Evolutionary conservation across 352 stramenopile species (phyloP), one percentile per base, ranked within the genome.

Genomic region (Globisporangium spinosum): DNA sequence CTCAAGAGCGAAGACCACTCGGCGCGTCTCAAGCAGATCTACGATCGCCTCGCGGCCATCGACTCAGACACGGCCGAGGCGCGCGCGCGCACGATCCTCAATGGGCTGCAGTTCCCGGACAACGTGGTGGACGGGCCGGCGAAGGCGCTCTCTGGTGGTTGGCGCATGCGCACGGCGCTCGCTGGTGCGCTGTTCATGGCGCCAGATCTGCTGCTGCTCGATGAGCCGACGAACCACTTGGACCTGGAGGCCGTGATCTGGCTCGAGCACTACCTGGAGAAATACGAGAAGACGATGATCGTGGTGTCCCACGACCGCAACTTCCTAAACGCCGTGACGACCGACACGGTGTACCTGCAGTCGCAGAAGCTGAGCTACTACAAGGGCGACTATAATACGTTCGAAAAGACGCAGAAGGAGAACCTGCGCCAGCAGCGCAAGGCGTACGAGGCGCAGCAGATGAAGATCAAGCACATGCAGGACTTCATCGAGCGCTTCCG

Each of bases 401-500:
- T 98, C 70, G 94, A 98, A 60, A 90, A 91, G 71, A 97, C 93
- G 55, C 79, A 90, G 68, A 91, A 97, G 62, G 96, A 99, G 75
- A 94, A 97, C 63, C 62, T 97, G 51, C 95, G 96, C 57, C 97
- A 98, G 72, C 87, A 97, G 66, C 93, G 95, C 77, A 95, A 94
- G 77, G 84, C 84, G 38, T 95, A 93, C 72, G 85, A 95, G 38
- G 85, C 85, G 20, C 85, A 95, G 72, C 85, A 94, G 72, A 89
- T 94, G 78, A 94, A 94, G 78, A 92, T 94, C 56, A 77, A 86
- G 66, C 96, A 98, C 79, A 98, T 99, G 94, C 97, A 98, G 85
- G 94, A 99, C 69, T 98, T 98, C 65, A 98, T 98, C 68, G 89
- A 98, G 71, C 97, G 97, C 70, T 98, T 99, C 80, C 76, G 91